A percentile compares a stretch with the other conserved stretches of the same genome.
phyloP scores from a whole-genome alignment of 2,329 filamentous ascomycete genomes.

The Alternaria sp. region DNA sequence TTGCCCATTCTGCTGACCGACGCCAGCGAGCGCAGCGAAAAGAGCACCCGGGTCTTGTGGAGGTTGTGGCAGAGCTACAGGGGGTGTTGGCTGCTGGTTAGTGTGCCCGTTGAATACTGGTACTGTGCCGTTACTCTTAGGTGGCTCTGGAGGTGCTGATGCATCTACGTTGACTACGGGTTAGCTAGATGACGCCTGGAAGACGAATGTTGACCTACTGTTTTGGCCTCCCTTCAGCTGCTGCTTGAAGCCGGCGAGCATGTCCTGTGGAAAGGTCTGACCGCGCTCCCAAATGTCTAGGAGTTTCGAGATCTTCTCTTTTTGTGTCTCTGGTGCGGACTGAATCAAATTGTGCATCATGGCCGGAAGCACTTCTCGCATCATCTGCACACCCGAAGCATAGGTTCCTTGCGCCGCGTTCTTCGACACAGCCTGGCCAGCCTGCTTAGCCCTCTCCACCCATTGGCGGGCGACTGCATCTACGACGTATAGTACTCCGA shows the following conservation, averaged over 20 bases:
- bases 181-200: conserved; percentile 18
- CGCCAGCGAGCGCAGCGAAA: conserved; percentile 42
- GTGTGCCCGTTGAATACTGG: conserved; percentile 29
- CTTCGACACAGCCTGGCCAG: conserved; percentile 78
- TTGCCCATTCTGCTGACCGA: conserved; percentile 38
- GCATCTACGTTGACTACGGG: conserved; percentile 19
- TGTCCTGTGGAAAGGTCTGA: conserved; percentile 81
- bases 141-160: conserved; percentile 36
- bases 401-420: conserved; percentile 89
- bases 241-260: conserved; percentile 84
- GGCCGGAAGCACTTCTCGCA: conserved; percentile 90
- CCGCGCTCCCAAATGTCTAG: conserved; percentile 98
- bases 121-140: conserved; percentile 30
- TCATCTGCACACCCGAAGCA: conserved; percentile 93
- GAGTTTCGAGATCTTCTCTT: conserved; percentile 94
- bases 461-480: conserved; percentile 99
- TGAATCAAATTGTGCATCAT: conserved; percentile 96
- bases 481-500: conserved; percentile 99
- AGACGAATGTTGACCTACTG: conserved; percentile 64
- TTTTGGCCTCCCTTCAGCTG: conserved; percentile 70
- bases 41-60: conserved; percentile 40
- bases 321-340: conserved; percentile 89
- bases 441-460: conserved; percentile 91
- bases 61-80: conserved; percentile 23
- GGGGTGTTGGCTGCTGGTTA: conserved; percentile 36